Evolutionary conservation across 345 rosid genomes (phyloP).

Genomic region (Acer yangbiense): DNA sequence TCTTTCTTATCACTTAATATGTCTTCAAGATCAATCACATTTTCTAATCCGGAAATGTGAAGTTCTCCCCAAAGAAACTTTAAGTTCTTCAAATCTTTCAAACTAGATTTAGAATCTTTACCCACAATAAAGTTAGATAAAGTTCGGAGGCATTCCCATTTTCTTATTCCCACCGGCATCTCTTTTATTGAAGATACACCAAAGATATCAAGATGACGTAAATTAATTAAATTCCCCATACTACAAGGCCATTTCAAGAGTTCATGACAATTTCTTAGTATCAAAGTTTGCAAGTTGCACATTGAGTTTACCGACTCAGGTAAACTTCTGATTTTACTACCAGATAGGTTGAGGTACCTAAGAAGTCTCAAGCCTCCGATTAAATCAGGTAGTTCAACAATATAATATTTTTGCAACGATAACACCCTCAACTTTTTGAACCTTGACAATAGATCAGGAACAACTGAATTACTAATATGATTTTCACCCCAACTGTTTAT

Average conservation of each 20-base stretch:
- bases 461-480: not conserved
- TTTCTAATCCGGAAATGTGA: not conserved
- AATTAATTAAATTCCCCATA: not conserved
- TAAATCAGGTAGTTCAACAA: not conserved
- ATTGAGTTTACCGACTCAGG: constrained; percentile 13
- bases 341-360: constrained; percentile 7
- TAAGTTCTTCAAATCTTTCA: not conserved
- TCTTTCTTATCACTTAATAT: not conserved
- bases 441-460: not conserved
- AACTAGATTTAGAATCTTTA: not conserved
- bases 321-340: not conserved
- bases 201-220: constrained; percentile 7
- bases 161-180: not conserved
- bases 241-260: not conserved
- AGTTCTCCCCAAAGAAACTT: not conserved
- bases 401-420: not conserved
- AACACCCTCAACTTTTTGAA: not conserved
- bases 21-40: not conserved
- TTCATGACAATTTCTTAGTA: not conserved
- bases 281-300: constrained; percentile 8
- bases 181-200: not conserved
- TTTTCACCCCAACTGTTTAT: too few species aligned
- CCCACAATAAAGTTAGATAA: not conserved
- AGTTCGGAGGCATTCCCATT: not conserved
- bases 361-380: constrained; percentile 5